Conservation (phyloP, 2,329 filamentous ascomycete genomes). For the Penicillium brasilianum region DNA sequence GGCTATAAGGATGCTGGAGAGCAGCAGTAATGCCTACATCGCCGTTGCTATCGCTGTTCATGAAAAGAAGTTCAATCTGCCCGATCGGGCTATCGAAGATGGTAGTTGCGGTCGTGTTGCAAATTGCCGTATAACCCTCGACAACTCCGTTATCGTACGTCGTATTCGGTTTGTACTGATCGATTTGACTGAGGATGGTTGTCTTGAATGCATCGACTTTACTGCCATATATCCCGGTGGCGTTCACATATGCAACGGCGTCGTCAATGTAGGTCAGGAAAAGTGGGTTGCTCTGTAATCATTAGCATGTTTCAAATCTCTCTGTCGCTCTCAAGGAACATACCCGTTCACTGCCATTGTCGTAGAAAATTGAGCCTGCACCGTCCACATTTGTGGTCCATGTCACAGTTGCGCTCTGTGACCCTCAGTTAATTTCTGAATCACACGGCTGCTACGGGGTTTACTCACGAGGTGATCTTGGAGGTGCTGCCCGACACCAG, state of each 20-base stretch:
- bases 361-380: conserved; percentile 38
- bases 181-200: conserved; percentile 23
- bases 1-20: conserved; percentile 38
- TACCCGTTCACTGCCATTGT: conserved; percentile 35
- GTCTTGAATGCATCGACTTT: conserved; percentile 18
- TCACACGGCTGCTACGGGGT: neutral
- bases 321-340: conserved; percentile 1
- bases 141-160: conserved; percentile 33
- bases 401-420: conserved; percentile 38
- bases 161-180: conserved; percentile 30
- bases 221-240: conserved; percentile 28
- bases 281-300: conserved; percentile 27
- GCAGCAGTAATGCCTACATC: conserved; percentile 36
- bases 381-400: conserved; percentile 37
- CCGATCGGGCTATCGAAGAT: conserved; percentile 34
- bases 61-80: conserved; percentile 36
- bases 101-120: conserved; percentile 31
- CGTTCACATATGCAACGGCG: conserved; percentile 36
- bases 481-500: conserved; percentile 57
- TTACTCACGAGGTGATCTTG: conserved; percentile 53
- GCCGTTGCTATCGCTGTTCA: conserved; percentile 37
- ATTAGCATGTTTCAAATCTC: conserved; percentile 11
- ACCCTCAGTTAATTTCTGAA: conserved; percentile 11
- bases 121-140: conserved; percentile 36
- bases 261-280: conserved; percentile 37